Conservation (phyloP, 768 basidiomycete genomes). For the Clavaria fumosa region DNA sequence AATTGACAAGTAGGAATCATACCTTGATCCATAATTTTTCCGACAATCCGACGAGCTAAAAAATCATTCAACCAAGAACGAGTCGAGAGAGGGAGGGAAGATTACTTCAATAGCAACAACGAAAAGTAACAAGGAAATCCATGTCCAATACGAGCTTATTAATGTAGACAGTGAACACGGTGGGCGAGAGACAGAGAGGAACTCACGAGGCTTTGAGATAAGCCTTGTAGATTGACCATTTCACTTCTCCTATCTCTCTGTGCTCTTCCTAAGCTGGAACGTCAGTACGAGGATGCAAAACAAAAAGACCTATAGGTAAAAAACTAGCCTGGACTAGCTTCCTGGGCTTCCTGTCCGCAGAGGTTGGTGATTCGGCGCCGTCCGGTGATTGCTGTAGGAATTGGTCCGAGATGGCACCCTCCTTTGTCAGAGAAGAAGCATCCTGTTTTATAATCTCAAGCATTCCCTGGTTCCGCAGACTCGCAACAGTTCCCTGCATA, state of each 20-base stretch:
- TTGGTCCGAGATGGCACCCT: slow-evolving; percentile 17
- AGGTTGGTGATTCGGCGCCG: slow-evolving; percentile 14
- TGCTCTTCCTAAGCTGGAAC: no score
- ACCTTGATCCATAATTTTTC: no score
- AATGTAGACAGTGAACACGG: no score
- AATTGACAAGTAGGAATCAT: not conserved
- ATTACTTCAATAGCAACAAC: slow-evolving; percentile 26
- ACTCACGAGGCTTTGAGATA: no score
- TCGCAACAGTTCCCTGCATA: slow-evolving; percentile 62
- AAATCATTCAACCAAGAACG: no score
- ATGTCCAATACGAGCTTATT: no score
- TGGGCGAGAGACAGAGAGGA: slow-evolving; percentile 19
- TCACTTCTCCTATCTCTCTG: slow-evolving; percentile 65
- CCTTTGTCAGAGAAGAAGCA: slow-evolving; percentile 36
- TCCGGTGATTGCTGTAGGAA: slow-evolving; percentile 17
- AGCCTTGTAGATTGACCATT: no score
- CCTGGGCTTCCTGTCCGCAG: slow-evolving; percentile 40
- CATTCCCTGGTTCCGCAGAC: slow-evolving; percentile 43
- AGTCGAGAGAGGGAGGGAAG: not conserved
- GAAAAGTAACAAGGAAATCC: slow-evolving; percentile 31
- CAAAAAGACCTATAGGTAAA: no score
- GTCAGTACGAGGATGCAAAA: no score
- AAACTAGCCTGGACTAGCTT: no score
- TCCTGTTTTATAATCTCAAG: no score
- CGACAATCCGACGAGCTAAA: slow-evolving; percentile 35